Evolutionary conservation across 768 basidiomycete species (phyloP).

Genomic region (Sarcomyxa edulis): DNA sequence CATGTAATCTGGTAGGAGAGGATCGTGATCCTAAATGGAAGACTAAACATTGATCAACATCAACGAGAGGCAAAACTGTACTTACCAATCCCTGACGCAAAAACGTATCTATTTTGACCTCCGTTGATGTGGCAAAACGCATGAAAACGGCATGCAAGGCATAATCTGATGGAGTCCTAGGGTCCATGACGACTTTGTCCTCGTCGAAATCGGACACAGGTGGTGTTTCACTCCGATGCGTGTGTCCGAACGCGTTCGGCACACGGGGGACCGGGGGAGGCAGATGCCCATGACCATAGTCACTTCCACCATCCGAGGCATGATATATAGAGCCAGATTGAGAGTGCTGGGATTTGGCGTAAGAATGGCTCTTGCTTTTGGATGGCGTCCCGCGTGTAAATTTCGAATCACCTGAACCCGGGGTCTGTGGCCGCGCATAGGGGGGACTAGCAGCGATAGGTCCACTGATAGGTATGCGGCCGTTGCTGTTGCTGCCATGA

Average conservation of each 20-base stretch:
- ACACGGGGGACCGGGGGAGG: constrained; percentile 80
- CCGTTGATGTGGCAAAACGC: constrained; percentile 75
- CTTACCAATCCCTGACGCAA: constrained; percentile 64
- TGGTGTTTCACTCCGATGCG: constrained; percentile 47
- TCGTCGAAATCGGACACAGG: constrained; percentile 52
- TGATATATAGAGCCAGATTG: constrained; percentile 73
- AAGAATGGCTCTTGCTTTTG: constrained; percentile 52
- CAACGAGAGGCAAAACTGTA: constrained; percentile 6
- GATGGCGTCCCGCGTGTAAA: constrained; percentile 27
- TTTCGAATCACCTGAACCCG: constrained; percentile 41
- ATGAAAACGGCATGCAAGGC: constrained; percentile 87
- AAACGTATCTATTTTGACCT: constrained; percentile 74
- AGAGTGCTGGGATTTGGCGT: constrained; percentile 72
- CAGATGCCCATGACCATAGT: constrained; percentile 44
- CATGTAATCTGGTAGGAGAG: constrained; percentile 59
- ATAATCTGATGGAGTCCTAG: constrained; percentile 82
- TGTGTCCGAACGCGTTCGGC: constrained; percentile 52
- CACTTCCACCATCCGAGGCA: constrained; percentile 66
- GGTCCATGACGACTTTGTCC: constrained; percentile 63
- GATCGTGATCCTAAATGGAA: constrained; percentile 57
- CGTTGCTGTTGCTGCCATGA: constrained; percentile 26
- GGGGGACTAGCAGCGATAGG: constrained; percentile 44
- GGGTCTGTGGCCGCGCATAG: constrained; percentile 56
- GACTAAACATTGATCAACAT: background rate
- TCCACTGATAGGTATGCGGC: constrained; percentile 24